Evolutionary conservation across 257 asterid species (phyloP).

Genomic region (Parsonsia alboflavescens): DNA sequence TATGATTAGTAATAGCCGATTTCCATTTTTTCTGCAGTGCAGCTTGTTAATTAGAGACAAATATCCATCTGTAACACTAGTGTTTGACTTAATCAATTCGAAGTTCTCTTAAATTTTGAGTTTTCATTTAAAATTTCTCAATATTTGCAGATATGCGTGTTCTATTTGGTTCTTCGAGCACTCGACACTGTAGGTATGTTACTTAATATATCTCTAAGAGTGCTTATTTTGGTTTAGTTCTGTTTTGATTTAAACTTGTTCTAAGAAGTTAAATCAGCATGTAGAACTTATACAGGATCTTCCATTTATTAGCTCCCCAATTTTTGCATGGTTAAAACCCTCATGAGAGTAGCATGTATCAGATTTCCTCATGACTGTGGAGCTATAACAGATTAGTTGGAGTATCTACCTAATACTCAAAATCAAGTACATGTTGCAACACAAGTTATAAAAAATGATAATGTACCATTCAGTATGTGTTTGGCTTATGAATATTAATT

Average conservation of each 20-base stretch:
- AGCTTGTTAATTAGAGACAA: background rate
- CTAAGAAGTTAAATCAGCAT: background rate
- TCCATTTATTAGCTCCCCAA: background rate
- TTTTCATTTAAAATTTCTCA: slow-evolving; percentile 9
- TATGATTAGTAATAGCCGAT: background rate
- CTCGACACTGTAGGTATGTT: slow-evolving; percentile 97
- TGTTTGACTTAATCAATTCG: background rate
- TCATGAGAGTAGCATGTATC: background rate
- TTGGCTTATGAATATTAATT: background rate
- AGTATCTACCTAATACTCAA: background rate
- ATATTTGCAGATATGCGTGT: slow-evolving; percentile 75
- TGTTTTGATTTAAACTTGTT: background rate
- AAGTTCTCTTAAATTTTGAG: background rate
- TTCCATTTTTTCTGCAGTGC: background rate
- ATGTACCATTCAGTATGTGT: background rate
- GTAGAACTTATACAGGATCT: background rate
- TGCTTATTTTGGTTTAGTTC: too few relatives aligned
- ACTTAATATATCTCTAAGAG: background rate
- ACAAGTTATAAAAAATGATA: background rate
- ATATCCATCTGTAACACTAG: background rate
- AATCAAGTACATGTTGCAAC: background rate
- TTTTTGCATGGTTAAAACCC: background rate
- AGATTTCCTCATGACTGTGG: background rate
- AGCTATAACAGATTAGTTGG: background rate
- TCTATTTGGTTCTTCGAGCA: slow-evolving; percentile 96